Percentiles rank a stretch among this genome's conserved stretches.
These are phyloP conservation scores for Sicyos edulis DNA, from an alignment of 306 rosid species.

Conservation along the genomic window DNA sequence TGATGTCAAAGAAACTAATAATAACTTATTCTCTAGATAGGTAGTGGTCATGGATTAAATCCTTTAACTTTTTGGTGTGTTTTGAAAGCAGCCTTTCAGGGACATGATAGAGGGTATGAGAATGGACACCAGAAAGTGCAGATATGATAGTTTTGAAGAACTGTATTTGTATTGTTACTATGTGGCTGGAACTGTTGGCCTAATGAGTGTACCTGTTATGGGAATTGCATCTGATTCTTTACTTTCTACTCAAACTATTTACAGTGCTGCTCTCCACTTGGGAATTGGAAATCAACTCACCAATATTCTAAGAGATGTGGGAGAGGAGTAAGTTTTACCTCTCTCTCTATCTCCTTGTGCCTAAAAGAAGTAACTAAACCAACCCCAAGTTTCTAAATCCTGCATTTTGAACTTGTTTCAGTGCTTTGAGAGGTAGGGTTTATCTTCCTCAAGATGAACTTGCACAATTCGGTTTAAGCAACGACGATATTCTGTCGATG, in stretches of 20 bases:
- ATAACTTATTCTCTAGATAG: no score
- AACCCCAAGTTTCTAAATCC: neutral
- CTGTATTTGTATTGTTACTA: constrained; percentile 81
- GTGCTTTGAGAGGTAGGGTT: constrained; percentile 81
- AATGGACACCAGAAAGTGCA: constrained; percentile 63
- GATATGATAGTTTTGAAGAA: constrained; percentile 62
- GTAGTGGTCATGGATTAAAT: no score
- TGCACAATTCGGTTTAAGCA: constrained; percentile 58
- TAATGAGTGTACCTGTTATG: constrained; percentile 32
- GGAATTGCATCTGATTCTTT: no score
- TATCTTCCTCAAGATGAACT: constrained; percentile 96
- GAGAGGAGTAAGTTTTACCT: constrained; percentile 66
- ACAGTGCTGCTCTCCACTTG: constrained; percentile 60
- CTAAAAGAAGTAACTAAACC: no score
- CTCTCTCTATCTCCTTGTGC: neutral
- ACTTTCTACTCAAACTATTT: constrained; percentile 44
- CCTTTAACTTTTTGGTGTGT: neutral
- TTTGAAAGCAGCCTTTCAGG: constrained; percentile 47
- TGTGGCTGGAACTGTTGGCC: constrained; percentile 89
- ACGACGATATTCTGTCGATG: constrained; percentile 53
- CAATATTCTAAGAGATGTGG: constrained; percentile 88
- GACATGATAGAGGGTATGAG: constrained; percentile 93
- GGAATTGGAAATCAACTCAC: constrained; percentile 78
- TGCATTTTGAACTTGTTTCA: constrained; percentile 21
- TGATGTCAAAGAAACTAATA: no score